Evolutionary conservation across 306 rosid species (phyloP), one percentile per base, ranked within the genome.

Genomic region (Rosa rugosa): DNA sequence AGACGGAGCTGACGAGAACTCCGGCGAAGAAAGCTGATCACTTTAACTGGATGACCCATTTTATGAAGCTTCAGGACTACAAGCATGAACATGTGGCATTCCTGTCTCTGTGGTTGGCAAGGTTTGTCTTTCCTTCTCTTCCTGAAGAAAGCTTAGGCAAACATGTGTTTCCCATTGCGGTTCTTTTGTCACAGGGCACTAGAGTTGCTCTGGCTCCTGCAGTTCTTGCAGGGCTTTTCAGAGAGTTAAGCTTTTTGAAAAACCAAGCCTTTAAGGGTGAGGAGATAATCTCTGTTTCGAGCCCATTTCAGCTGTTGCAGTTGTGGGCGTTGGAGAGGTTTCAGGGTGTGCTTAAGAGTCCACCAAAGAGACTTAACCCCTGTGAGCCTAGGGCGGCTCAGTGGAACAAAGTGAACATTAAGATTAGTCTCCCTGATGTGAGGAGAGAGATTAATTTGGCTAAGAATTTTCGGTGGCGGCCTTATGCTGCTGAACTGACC

Each of bases 281-380:
- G 36, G 41, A 41, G 34, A 51, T 46, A 25, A 11, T 81, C 3
- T 12, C 53, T 0, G 40, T 88, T 0, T 72, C 84, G 77, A 83
- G 86, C 1, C 90, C 88, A 13, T 83, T 91, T 72, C 86, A 87
- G 34, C 20, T 91, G 27, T 83, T 88, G 9, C 89, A 81, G 68
- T 38, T 87, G 0, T 92, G 94, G 96, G 87, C 83, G 22, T 82
- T 72, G 44, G 97, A 89, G 84, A 86, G 90, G 69, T 89, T 93
- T 53, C 81, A 75, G 17, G 1, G 51, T 5, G 50, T 86, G 12
- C 49, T 69, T 7, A 78, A 77, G 8, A 62, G n/a, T 0, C 53
- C 72, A 8, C 76, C 78, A 6, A 53, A 66, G 47, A 2, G 6
- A 27, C 62, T 47, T 20, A 76, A 49, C 8, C 50, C 69, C 1